Evolutionary conservation across 1,284 basidiomycete genomes (phyloP), one percentile per base, ranked within the genome.

Genomic region (Austroboletus niveus): DNA sequence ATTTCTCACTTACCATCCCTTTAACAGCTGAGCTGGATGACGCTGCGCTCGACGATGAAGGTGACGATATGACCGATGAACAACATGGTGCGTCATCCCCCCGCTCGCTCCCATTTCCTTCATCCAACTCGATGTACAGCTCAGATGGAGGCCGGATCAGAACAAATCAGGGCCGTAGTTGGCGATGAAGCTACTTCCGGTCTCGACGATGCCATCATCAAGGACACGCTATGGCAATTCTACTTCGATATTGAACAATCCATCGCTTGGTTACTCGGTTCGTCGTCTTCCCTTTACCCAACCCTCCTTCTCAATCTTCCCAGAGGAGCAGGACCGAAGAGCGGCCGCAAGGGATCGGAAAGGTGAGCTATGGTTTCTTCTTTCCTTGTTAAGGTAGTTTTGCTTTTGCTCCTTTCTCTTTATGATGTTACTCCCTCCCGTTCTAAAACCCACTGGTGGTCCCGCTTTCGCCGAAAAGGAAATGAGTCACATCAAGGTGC

Each of bases 201-300:
- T 15, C 72, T 96, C 45, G 76, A 87, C 35, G 91, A 96, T 65
- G 69, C 73, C 38, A 78, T 82, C 47, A 89, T 99, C 68, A 84
- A 82, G 62, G 89, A 94, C 59, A 79, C 82, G 1, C 75, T 98
- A 42, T 98, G 94, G 89, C 86, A 98, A 60, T 84, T 78, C 60
- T 92, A 90, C 72, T 98, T 97, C 63, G 87, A 98, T 63, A 80
- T 90, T 17, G 84, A 92, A 39, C 80, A 86, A 63, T 85, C 90
- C 7, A 72, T 95, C 14, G 72, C 82, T 36, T 90, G 85, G 79
- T 75, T 94, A 24, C 60, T 88, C 40, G 83, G 89, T 90, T 57
- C 57, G 81, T 72, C 41, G 8, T 31, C 35, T 17, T 29, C 11
- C 14, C 17, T 41, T 5, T 48, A 39, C 27, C 15, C 6, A 3